A percentile compares a stretch with the other conserved stretches of the same genome.
phyloP scores from a whole-genome alignment of 352 stramenopile genomes.

The Phytophthora syringae region DNA sequence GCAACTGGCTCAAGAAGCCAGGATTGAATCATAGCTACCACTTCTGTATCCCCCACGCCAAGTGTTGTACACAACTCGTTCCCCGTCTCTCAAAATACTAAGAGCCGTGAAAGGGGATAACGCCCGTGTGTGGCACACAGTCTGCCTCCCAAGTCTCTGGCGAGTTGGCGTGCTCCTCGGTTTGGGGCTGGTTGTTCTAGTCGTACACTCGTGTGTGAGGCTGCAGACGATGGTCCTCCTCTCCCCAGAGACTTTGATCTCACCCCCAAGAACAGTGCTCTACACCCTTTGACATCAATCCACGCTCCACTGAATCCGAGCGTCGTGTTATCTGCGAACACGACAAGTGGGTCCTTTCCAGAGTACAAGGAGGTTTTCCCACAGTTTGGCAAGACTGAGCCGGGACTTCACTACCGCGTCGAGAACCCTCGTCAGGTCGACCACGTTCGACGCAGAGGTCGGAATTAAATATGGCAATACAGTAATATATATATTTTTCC shows the following conservation, averaged over 20 bases:
- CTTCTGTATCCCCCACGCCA: no score
- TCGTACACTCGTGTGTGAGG: not conserved
- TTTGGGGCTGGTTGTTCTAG: not conserved
- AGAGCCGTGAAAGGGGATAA: not conserved
- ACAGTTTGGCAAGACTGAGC: slow-evolving; percentile 27
- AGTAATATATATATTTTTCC: no score
- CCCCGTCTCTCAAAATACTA: not conserved
- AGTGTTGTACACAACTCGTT: no score
- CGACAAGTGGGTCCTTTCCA: not conserved
- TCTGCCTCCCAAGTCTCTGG: not conserved
- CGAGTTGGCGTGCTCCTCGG: not conserved
- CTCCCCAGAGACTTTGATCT: not conserved
- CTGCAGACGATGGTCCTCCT: not conserved
- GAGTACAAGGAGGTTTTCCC: slow-evolving; percentile 27
- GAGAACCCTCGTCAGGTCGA: slow-evolving; percentile 17
- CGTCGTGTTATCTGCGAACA: slow-evolving; percentile 12
- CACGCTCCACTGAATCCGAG: slow-evolving; percentile 17
- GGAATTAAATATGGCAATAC: no score
- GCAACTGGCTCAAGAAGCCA: no score
- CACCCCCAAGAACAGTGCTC: slow-evolving; percentile 8
- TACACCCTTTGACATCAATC: slow-evolving; percentile 18
- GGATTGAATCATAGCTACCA: no score
- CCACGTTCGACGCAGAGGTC: not conserved
- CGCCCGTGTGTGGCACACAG: no score
- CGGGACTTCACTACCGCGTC: slow-evolving; percentile 24